These are phyloP conservation scores for Lenwebbia sp. DNA, from an alignment of 345 rosid genomes.

Conservation along the genomic window DNA sequence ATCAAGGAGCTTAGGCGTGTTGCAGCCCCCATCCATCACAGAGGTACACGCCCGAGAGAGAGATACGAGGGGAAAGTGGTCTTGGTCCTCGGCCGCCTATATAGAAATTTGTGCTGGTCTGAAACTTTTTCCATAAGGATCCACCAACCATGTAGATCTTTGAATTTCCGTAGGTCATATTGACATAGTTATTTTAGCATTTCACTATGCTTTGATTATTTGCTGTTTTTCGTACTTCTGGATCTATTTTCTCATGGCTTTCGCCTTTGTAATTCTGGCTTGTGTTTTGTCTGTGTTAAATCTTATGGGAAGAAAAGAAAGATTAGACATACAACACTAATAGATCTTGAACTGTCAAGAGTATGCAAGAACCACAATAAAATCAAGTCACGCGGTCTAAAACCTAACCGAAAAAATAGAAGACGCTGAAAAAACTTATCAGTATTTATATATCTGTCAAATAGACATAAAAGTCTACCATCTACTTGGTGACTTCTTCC, in stretches of 20 bases:
- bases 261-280: neutral
- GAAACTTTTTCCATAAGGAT: too few species aligned
- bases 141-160: too few species aligned
- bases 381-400: neutral
- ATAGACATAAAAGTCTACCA: slow-evolving; percentile 38
- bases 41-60: neutral
- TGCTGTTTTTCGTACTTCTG: neutral
- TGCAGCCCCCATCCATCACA: neutral
- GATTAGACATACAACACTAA: too few species aligned
- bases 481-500: neutral
- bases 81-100: too few species aligned
- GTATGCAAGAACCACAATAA: neutral
- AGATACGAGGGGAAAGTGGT: too few species aligned
- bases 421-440: neutral
- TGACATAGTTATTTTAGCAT: neutral
- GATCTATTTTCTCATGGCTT: neutral
- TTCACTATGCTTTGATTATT: neutral
- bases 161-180: too few species aligned
- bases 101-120: neutral
- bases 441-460: neutral
- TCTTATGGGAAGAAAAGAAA: too few species aligned
- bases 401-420: neutral
- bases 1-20: neutral
- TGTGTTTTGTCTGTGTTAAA: too few species aligned
- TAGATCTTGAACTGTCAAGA: too few species aligned